phyloP scores from a whole-genome alignment of 1,284 basidiomycete species.

The Veloboletus limbatus region DNA sequence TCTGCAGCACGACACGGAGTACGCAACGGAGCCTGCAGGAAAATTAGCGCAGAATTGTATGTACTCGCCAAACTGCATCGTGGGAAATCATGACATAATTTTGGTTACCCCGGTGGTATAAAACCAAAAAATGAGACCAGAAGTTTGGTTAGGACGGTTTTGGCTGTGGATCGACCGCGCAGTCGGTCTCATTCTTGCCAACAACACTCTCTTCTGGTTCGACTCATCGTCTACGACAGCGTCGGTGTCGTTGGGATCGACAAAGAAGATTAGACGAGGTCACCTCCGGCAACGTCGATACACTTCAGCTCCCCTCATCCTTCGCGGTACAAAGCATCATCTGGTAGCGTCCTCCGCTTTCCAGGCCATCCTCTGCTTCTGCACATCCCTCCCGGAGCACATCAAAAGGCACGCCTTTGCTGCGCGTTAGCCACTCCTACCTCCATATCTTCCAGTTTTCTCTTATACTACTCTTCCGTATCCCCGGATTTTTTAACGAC shows the following conservation, averaged over 20 bases:
- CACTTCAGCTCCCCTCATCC: slow-evolving; percentile 9
- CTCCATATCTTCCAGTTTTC: slow-evolving; percentile 29
- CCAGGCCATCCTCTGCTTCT: slow-evolving; percentile 36
- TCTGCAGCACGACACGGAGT: slow-evolving; percentile 7
- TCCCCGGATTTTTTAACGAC: slow-evolving; percentile 60
- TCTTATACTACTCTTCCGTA: slow-evolving; percentile 34
- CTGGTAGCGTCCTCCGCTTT: slow-evolving; percentile 32
- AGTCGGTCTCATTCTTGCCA: slow-evolving; percentile 39
- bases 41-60: slow-evolving; percentile 1
- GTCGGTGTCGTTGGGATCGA: slow-evolving; percentile 43
- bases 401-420: slow-evolving; percentile 86
- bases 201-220: slow-evolving; percentile 36
- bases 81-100: slow-evolving; percentile 33
- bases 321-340: slow-evolving; percentile 21
- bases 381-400: slow-evolving; percentile 23
- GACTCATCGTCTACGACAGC: slow-evolving; percentile 39
- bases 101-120: slow-evolving; percentile 18
- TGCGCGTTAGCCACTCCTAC: slow-evolving; percentile 74
- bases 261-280: slow-evolving; percentile 28
- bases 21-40: too few species aligned
- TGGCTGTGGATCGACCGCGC: slow-evolving; percentile 48
- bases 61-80: slow-evolving; percentile 8
- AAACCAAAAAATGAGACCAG: slow-evolving; percentile 26
- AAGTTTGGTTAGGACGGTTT: slow-evolving; percentile 25
- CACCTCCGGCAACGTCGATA: slow-evolving; percentile 23